A percentile compares a stretch with the other conserved stretches of the same genome.
Evolutionary conservation across 805 yeast species (phyloP).

Genomic region (Debaryomyces maramus): DNA sequence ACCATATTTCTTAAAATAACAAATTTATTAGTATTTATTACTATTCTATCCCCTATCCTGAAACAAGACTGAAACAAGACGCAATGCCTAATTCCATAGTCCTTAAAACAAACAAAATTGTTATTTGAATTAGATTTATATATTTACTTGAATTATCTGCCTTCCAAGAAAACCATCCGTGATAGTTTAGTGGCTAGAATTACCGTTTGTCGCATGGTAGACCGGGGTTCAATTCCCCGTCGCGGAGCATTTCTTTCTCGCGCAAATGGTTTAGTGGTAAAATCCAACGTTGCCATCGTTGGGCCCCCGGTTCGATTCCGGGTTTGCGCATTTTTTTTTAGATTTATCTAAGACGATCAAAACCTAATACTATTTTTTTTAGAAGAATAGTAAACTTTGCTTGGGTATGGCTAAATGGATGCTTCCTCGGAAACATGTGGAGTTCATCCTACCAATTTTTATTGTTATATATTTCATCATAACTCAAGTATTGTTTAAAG

Average conservation of each 20-base stretch:
- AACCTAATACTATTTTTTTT: not conserved
- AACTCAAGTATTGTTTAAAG: conserved; percentile 17
- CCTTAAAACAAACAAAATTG: too few species aligned
- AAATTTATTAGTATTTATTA: too few species aligned
- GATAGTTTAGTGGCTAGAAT: conserved; percentile 18
- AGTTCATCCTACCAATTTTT: too few species aligned
- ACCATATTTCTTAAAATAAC: too few species aligned
- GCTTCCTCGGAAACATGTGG: too few species aligned
- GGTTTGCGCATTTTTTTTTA: conserved; percentile 9
- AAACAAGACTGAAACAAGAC: too few species aligned
- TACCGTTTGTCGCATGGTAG: conserved; percentile 23
- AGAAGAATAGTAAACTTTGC: conserved; percentile 8
- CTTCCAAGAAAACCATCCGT: conserved; percentile 7
- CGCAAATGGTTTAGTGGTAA: conserved; percentile 11
- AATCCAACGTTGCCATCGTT: conserved; percentile 11
- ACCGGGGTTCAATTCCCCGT: conserved; percentile 25
- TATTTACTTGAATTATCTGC: not conserved
- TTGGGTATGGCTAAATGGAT: too few species aligned
- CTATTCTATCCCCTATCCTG: too few species aligned
- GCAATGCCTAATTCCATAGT: too few species aligned
- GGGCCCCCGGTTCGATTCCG: conserved; percentile 12
- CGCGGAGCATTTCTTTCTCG: conserved; percentile 13
- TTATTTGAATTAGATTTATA: too few species aligned
- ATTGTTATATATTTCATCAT: conserved; percentile 19
- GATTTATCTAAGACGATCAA: not conserved